A percentile compares a stretch with the other conserved stretches of the same genome.
Evolutionary conservation across 2,329 filamentous ascomycete genomes (phyloP).

Genomic region (Colletotrichum camelliae): DNA sequence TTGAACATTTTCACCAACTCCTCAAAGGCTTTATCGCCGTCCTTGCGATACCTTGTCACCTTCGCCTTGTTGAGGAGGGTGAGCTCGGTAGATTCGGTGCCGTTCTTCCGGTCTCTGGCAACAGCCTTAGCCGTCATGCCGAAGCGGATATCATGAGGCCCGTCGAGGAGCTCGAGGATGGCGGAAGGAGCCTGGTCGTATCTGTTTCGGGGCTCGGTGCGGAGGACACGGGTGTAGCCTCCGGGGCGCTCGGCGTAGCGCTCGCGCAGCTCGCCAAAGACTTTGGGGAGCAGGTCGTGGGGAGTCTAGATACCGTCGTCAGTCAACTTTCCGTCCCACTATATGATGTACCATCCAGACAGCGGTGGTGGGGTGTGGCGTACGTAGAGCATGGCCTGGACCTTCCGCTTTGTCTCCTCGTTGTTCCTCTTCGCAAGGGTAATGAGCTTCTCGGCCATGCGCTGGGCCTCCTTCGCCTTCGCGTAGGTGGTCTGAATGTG

Average conservation of each 20-base stretch:
- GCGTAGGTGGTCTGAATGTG: slow-evolving; percentile 93
- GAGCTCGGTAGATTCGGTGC: slow-evolving; percentile 68
- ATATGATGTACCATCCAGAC: neutral
- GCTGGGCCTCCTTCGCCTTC: slow-evolving; percentile 97
- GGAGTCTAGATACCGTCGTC: slow-evolving; percentile 59
- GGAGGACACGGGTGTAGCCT: slow-evolving; percentile 93
- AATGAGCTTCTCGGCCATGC: slow-evolving; percentile 91
- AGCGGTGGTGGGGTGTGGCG: slow-evolving; percentile 42
- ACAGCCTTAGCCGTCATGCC: slow-evolving; percentile 89
- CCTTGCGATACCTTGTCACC: slow-evolving; percentile 76
- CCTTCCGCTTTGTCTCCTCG: slow-evolving; percentile 75
- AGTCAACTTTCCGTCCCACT: neutral
- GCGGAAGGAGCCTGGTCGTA: slow-evolving; percentile 87
- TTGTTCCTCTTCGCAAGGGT: slow-evolving; percentile 94
- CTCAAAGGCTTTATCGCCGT: slow-evolving; percentile 73
- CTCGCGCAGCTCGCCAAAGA: slow-evolving; percentile 81
- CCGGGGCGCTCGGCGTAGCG: slow-evolving; percentile 83
- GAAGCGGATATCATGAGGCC: slow-evolving; percentile 91
- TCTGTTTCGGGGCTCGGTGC: slow-evolving; percentile 85
- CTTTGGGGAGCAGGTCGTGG: slow-evolving; percentile 76
- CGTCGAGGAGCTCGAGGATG: slow-evolving; percentile 94
- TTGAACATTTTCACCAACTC: slow-evolving; percentile 56
- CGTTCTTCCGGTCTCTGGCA: slow-evolving; percentile 64
- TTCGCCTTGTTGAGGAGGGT: slow-evolving; percentile 83
- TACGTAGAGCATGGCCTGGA: slow-evolving; percentile 83